phyloP scores from a whole-genome alignment of 2,329 filamentous ascomycete genomes.

The Aureobasidium sp. region DNA sequence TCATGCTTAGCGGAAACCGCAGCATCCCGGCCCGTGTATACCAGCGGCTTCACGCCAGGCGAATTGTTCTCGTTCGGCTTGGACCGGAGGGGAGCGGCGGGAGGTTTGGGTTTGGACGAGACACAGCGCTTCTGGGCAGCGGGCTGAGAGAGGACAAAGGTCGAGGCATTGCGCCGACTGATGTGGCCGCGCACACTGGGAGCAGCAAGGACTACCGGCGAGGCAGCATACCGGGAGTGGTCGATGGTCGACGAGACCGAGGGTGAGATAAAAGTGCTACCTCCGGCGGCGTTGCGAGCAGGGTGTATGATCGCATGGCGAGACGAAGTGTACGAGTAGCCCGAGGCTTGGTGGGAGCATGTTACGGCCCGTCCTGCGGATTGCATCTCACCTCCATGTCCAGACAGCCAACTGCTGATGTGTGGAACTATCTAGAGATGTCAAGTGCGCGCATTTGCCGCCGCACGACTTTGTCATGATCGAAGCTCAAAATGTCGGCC shows the following conservation, averaged over 20 bases:
- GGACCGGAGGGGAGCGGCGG: not conserved
- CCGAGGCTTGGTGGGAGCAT: not conserved
- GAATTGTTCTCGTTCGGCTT: not conserved
- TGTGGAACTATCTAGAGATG: not conserved
- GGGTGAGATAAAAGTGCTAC: not conserved
- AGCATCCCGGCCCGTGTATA: not conserved
- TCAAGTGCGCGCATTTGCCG: not conserved
- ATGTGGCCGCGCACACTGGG: not conserved
- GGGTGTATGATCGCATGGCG: not conserved
- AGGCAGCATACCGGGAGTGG: not conserved
- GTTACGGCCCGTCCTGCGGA: constrained; percentile 8
- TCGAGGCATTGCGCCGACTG: not conserved
- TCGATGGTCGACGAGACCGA: not conserved
- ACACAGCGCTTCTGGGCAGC: not conserved
- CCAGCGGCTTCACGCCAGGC: not conserved
- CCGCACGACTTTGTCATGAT: not conserved
- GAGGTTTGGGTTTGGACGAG: not conserved
- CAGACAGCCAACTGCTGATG: not conserved
- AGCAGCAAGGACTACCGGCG: not conserved
- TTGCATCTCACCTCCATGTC: constrained; percentile 11
- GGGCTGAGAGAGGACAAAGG: not conserved
- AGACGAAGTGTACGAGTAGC: not conserved
- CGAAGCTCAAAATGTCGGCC: not conserved
- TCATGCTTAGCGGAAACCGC: not conserved
- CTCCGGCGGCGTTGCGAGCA: not conserved